Base-by-base conservation (phyloP, 192 early-diverging fungal species). In the Gaertneriomyces semiglobifer region DNA sequence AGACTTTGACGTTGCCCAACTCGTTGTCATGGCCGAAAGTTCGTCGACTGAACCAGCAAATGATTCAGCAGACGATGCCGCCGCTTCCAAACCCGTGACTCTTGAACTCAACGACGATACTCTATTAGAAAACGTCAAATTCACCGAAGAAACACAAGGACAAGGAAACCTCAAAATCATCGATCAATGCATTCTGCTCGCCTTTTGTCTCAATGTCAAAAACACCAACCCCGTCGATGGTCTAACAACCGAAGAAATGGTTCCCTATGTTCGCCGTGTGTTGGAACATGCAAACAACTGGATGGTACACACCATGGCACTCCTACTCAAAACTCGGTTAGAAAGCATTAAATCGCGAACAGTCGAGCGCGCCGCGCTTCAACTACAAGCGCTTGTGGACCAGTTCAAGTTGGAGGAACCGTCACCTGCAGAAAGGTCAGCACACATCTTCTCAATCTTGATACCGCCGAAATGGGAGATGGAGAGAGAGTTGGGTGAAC, bases 331-430 rank as follows among this genome's bases (percentile, higher is more conserved):
- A 7, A 92, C 93, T 11, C 90, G 95, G 39, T 85, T 99, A 43
- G 97, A 99, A 76, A 69, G 88, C 18, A 69, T 85, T 42, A 90
- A 92, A 63, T 82, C 88, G 14, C 84, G 95, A 44, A 99, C 94
- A 0, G 91, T 92, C 0, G 92, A 98, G 74, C 89, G 97, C 44
- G 80, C 91, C 7, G 86, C 81, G 1, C 76, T 99, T 58, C 97
- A 99, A 75, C 75, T 99, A 25, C 95, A 99, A 44, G 90, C 93
- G 6, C 76, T 99, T n/a, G 97, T 99, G 0, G 94, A 99, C 70
- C 97, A 99, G 77, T 86, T 92, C 65, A 53, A 69, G 19, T 69
- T 84, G 6, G 88, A 88, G 51, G 86, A 90, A 10, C 79, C 91
- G 2, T 78, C 84, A 4, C 81, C 80, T 1, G 65, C 81, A 9